Base-by-base conservation (phyloP, 768 basidiomycete genomes). In the Hysterangium stoloniferum region DNA sequence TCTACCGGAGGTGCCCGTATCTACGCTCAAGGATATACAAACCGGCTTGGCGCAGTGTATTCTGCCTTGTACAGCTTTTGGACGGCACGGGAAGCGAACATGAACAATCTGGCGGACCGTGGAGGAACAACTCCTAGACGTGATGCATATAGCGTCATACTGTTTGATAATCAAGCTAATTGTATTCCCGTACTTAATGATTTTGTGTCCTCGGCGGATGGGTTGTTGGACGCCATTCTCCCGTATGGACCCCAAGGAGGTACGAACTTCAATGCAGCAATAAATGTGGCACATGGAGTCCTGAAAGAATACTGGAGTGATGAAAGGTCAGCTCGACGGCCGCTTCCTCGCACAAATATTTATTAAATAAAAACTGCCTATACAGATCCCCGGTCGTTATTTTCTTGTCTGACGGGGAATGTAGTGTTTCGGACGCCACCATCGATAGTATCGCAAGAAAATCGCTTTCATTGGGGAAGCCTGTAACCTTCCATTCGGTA, bases 361-460 rank as follows among this genome's bases (percentile, higher is more conserved):
- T 9, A 5, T 4, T 32, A 19, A 34, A 34, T 9, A n/a, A 6
- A 41, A 4, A 25, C 17, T n/a, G 34, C 15, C 9, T 24, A 27
- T 47, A 20, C 50, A 76, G 77, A 40, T 61, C 68, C 2, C 77
- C 79, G 0, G 68, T 79, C 4, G 62, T 80, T 13, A 70, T 80
- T 44, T 81, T 80, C 61, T 65, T 79, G 6, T 80, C 79, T 2
- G 79, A 78, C 51, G 79, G 79, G 1, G 70, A 77, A 62, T 73
- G 73, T 40, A 4, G 9, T 2, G 62, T 74, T 17, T 40, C 34
- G 0, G 75, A 79, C 36, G 27, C 55, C 4, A 57, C 61, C 1
- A 60, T 77, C 37, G 66, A 69, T 20, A 66, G 69, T 48, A 49
- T 79, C 3, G 71, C 73, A 51, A 68, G 65, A 13, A 47, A 69